Evolutionary conservation across 164 flowering plant genomes (phyloP).

Genomic region (Santalum album): DNA sequence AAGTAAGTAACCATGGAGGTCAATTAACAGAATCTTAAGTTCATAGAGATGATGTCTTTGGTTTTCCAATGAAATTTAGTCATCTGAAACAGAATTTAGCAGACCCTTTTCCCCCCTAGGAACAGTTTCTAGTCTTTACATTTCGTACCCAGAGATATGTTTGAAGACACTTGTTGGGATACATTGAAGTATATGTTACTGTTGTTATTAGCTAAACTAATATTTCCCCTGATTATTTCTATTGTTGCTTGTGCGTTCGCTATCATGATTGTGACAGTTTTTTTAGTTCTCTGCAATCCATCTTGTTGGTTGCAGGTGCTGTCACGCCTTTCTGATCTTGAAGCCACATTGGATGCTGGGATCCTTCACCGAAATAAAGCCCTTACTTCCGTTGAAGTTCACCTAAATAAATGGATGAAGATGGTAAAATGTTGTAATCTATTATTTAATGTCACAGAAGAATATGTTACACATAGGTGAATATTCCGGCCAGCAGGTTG

Average conservation of each 20-base stretch:
- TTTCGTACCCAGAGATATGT: no score
- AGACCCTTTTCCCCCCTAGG: no score
- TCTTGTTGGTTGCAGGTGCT: slow-evolving; percentile 44
- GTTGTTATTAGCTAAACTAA: not conserved
- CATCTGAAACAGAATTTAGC: no score
- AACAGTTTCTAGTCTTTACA: no score
- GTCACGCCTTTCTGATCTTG: slow-evolving; percentile 80
- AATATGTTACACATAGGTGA: not conserved
- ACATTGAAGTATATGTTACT: not conserved
- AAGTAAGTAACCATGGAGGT: slow-evolving; percentile 32
- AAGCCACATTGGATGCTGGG: slow-evolving; percentile 89
- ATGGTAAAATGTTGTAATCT: slow-evolving; percentile 39
- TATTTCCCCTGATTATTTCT: not conserved
- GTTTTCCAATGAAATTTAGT: not conserved
- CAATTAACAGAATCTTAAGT: not conserved
- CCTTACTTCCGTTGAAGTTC: slow-evolving; percentile 54
- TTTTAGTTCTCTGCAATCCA: not conserved
- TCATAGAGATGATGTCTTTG: not conserved
- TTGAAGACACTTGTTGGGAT: not conserved
- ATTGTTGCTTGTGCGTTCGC: not conserved
- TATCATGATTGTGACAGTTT: not conserved
- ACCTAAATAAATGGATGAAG: slow-evolving; percentile 60
- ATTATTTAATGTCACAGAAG: not conserved
- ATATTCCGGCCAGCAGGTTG: not conserved
- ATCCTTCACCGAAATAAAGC: slow-evolving; percentile 72